phyloP scores from a whole-genome alignment of 345 rosid species.

The Gossypium bickii region DNA sequence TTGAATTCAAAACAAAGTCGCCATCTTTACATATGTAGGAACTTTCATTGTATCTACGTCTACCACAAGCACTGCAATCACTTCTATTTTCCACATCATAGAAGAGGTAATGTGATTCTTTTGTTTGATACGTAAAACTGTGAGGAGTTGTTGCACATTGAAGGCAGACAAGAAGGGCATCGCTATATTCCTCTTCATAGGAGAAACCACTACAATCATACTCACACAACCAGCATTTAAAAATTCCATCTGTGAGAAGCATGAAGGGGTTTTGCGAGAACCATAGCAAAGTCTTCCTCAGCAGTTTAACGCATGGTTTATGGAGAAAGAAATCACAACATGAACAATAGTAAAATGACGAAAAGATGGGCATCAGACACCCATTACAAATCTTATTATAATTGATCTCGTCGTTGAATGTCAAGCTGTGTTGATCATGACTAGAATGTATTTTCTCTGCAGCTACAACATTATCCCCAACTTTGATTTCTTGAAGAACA shows the following conservation, averaged over 20 bases:
- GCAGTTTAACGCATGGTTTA: constrained; percentile 13
- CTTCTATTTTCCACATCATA: too few species aligned
- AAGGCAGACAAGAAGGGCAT: too few species aligned
- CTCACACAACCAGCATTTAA: not conserved
- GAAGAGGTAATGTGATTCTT: too few species aligned
- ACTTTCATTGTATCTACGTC: not conserved
- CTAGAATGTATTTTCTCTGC: constrained; percentile 9
- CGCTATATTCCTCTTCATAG: not conserved
- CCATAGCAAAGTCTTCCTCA: not conserved
- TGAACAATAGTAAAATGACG: too few species aligned
- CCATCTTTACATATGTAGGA: not conserved
- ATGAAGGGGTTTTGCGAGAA: not conserved
- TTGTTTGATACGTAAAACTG: too few species aligned
- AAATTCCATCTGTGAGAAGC: not conserved
- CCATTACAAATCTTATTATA: constrained; percentile 11
- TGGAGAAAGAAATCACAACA: too few species aligned
- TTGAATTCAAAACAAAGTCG: not conserved
- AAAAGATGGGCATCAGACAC: constrained; percentile 8
- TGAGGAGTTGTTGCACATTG: too few species aligned
- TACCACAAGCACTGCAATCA: not conserved
- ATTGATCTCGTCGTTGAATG: too few species aligned
- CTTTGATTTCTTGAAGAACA: not conserved
- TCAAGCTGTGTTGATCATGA: not conserved
- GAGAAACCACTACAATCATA: constrained; percentile 3
- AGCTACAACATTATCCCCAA: not conserved